phyloP scores from a whole-genome alignment of 192 early-diverging fungal genomes.

The Geosiphon pyriformis region DNA sequence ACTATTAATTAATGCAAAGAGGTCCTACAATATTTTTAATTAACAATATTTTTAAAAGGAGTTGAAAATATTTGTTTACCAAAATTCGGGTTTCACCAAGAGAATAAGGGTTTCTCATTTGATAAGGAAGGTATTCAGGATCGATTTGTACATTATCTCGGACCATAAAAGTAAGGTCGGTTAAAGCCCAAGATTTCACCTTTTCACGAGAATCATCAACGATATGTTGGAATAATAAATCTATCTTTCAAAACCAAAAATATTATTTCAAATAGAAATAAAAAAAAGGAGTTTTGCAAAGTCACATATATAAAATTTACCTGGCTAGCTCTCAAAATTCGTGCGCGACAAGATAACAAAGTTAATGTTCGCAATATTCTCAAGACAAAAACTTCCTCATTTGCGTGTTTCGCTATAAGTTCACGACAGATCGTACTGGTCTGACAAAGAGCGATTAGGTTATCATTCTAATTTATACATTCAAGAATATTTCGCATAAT shows the following conservation, averaged over 20 bases:
- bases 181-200: not conserved
- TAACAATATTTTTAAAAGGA: not conserved
- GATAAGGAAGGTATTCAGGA: not conserved
- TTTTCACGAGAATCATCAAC: not conserved
- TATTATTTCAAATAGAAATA: not conserved
- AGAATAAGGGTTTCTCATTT: not conserved
- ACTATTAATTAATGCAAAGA: not conserved
- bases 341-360: not conserved
- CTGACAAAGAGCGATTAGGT: not conserved
- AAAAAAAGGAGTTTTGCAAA: not conserved
- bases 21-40: not conserved
- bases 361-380: not conserved
- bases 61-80: not conserved
- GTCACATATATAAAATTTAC: too few species aligned
- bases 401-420: not conserved
- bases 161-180: not conserved
- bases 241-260: not conserved
- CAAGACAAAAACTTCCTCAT: not conserved
- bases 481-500: not conserved
- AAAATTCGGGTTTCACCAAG: not conserved
- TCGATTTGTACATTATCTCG: not conserved
- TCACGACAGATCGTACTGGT: not conserved
- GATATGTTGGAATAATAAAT: slow-evolving; percentile 1
- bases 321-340: not conserved
- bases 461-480: not conserved